Percentiles rank a stretch among this genome's conserved stretches.
Evolutionary conservation across 2,329 filamentous ascomycete genomes (phyloP).

Genomic region (Pseudogymnoascus sp.): DNA sequence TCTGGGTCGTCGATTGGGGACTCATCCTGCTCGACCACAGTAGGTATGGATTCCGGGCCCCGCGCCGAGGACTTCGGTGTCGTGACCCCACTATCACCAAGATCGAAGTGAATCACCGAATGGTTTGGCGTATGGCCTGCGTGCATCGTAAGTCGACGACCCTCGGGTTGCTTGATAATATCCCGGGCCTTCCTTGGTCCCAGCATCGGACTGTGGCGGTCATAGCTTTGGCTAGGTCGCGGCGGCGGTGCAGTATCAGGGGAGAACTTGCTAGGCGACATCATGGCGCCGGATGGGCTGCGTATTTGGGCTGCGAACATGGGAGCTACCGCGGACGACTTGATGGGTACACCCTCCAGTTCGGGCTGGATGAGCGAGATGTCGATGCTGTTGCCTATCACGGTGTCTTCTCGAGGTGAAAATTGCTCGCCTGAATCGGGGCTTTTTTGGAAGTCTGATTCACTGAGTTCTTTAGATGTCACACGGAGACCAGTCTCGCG

Average conservation of each 20-base stretch:
- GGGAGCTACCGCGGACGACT: slow-evolving; percentile 41
- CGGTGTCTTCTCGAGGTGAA: slow-evolving; percentile 15
- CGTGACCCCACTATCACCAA: slow-evolving; percentile 29
- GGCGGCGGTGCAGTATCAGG: slow-evolving; percentile 18
- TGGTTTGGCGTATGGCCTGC: slow-evolving; percentile 57
- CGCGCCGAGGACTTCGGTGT: slow-evolving; percentile 20
- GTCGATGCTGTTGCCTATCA: slow-evolving; percentile 39
- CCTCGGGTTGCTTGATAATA: slow-evolving; percentile 30
- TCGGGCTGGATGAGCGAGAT: slow-evolving; percentile 50
- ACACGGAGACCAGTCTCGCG: slow-evolving; percentile 24
- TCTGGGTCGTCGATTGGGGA: slow-evolving; percentile 31
- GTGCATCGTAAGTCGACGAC: slow-evolving; percentile 49
- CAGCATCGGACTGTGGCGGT: background rate
- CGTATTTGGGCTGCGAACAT: slow-evolving; percentile 25
- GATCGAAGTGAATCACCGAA: slow-evolving; percentile 42
- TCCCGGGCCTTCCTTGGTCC: slow-evolving; percentile 14
- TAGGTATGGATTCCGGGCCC: background rate
- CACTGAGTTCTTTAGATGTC: slow-evolving; percentile 25
- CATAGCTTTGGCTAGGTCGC: slow-evolving; percentile 13
- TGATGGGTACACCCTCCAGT: slow-evolving; percentile 52
- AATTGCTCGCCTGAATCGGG: slow-evolving; percentile 11
- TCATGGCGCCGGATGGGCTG: slow-evolving; percentile 17
- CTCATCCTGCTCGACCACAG: slow-evolving; percentile 6
- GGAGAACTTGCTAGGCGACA: slow-evolving; percentile 22
- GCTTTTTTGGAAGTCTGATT: slow-evolving; percentile 23